Conservation (phyloP, 257 asterid species). For the Cordia subcordata region DNA sequence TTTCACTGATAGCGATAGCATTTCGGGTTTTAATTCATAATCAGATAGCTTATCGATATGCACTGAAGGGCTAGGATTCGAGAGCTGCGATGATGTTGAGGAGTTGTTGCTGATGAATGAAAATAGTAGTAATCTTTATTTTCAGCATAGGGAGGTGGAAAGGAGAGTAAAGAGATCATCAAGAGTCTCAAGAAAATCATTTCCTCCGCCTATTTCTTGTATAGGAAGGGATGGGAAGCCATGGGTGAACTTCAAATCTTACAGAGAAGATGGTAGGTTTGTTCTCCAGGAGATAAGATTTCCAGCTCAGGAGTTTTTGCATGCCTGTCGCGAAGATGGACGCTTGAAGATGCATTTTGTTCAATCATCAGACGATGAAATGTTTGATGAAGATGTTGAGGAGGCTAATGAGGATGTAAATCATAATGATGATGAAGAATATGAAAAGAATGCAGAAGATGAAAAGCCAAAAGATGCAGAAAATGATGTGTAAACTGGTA, state of each 20-base stretch:
- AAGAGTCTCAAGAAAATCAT: conserved; percentile 13
- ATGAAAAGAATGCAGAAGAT: background rate
- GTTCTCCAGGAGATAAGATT: conserved; percentile 48
- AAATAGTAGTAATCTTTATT: conserved; percentile 8
- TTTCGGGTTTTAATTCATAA: conserved; percentile 49
- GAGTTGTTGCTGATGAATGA: conserved; percentile 34
- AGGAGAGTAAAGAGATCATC: conserved; percentile 6
- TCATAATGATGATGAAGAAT: background rate
- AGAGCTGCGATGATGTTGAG: conserved; percentile 58
- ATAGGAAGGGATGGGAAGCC: conserved; percentile 60
- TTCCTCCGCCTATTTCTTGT: conserved; percentile 75
- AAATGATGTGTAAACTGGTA: background rate
- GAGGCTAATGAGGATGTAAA: conserved; percentile 10
- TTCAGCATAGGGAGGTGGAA: conserved; percentile 23
- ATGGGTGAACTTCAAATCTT: conserved; percentile 43
- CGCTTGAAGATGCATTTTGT: conserved; percentile 42
- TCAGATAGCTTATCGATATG: conserved; percentile 55
- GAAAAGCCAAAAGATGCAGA: background rate
- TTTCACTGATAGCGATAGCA: conserved; percentile 34
- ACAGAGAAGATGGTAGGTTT: conserved; percentile 53
- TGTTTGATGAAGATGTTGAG: conserved; percentile 18
- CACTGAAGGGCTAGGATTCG: conserved; percentile 79
- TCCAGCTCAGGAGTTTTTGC: conserved; percentile 51
- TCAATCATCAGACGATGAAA: conserved; percentile 48
- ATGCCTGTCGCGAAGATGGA: conserved; percentile 57